These are phyloP conservation scores for Eucalyptus curtisii DNA, from an alignment of 345 rosid species.

Conservation along the genomic window DNA sequence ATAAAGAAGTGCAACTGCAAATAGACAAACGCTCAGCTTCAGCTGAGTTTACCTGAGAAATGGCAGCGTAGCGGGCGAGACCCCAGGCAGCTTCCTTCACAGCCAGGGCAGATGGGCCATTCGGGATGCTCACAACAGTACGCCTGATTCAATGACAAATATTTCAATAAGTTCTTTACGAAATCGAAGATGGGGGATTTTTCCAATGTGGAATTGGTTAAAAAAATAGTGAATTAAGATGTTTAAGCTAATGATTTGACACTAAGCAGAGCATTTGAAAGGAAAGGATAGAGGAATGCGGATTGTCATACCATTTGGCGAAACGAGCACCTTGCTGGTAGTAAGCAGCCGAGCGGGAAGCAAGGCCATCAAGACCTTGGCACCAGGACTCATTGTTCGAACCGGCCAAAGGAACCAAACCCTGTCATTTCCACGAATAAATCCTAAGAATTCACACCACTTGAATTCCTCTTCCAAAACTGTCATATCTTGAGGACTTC, in stretches of 20 bases:
- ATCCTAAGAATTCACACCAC: not conserved
- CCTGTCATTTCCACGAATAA: not conserved
- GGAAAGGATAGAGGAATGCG: not conserved
- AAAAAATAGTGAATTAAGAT: not conserved
- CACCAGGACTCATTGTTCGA: slow-evolving; percentile 32
- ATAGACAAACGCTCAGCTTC: not conserved
- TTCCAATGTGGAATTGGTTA: not conserved
- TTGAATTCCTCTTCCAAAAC: not conserved
- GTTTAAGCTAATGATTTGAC: not conserved
- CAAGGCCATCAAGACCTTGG: slow-evolving; percentile 38
- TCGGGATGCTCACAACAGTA: slow-evolving; percentile 28
- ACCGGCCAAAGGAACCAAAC: slow-evolving; percentile 26
- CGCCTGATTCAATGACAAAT: slow-evolving; percentile 4
- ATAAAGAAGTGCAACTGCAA: not conserved
- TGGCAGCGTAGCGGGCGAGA: slow-evolving; percentile 21
- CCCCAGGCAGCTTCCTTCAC: slow-evolving; percentile 31
- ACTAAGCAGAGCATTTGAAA: not conserved
- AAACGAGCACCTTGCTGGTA: slow-evolving; percentile 26
- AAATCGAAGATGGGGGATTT: not conserved
- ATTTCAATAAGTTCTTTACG: not conserved
- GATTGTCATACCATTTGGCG: slow-evolving; percentile 15
- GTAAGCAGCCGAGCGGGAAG: slow-evolving; percentile 24
- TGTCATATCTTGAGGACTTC: not conserved
- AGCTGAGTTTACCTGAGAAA: slow-evolving; percentile 4
- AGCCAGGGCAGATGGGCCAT: slow-evolving; percentile 24